Evolutionary conservation across 495 filamentous ascomycete genomes (phyloP), one percentile per base, ranked within the genome.

Genomic region (Penicillium bialowiezense): DNA sequence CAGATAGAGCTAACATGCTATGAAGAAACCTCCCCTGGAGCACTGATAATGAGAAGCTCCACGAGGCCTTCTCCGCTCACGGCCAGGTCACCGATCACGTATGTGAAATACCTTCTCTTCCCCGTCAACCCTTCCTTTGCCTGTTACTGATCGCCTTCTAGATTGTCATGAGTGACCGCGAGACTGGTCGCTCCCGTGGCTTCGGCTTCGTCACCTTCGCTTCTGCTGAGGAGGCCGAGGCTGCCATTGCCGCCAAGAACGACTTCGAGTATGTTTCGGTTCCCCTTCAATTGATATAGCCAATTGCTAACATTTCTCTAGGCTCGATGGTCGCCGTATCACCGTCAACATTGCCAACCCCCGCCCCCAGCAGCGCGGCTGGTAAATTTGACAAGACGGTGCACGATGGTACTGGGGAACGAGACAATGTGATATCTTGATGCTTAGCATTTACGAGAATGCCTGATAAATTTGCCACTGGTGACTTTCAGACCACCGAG

Each of bases 201-300:
- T 58, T 58, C 47, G 55, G 55, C 20, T 58, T 58, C 51, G 55
- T 58, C 34, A 50, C 41, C 23, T 58, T 40, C 51, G 17, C 37
- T 24, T 29, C 26, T 37, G 34, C 18, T 2, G 36, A 54, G 17
- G 45, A 54, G 50, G 50, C 55, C 21, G 14, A 47, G 8, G 37
- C 32, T 19, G 55, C 51, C 31, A 44, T 54, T 24, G 29, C 26
- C n/a, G 44, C 20, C 28, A 32, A 52, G 7, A 49, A 56, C 49
- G 44, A 49, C 17, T 49, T 45, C 24, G 54, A 56, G 54, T 56
- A 51, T 12, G 54, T 55, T 26, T 26, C 21, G 3, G 0, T 19
- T 21, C 32, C n/a, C 18, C 14, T 19, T 8, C 4, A 5, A 5
- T 13, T 8, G 13, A 37, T 6, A 14, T 36, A 49, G 1, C 20